These are phyloP conservation scores for Hymenoscyphus repandus DNA, from an alignment of 2,329 filamentous ascomycete species.

Conservation along the genomic window DNA sequence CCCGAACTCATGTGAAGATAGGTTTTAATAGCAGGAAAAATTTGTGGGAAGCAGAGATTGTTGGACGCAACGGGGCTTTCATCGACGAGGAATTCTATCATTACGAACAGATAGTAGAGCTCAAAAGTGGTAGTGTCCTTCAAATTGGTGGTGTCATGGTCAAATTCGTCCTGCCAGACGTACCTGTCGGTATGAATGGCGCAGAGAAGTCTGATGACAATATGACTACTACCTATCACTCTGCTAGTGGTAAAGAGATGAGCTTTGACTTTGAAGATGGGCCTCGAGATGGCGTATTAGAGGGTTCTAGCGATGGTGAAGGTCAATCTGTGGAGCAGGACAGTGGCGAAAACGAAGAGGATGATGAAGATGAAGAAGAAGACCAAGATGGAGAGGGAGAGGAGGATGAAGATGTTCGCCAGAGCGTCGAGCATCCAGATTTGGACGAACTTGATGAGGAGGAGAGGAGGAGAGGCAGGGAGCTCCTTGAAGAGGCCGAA, in stretches of 20 bases:
- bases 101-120: conserved; percentile 47
- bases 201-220: conserved; percentile 51
- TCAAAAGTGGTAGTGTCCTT: conserved; percentile 61
- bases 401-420: conserved; percentile 19
- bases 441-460: neutral
- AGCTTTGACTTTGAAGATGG: conserved; percentile 67
- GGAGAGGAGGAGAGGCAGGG: neutral
- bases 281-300: conserved; percentile 48
- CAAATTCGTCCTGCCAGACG: conserved; percentile 62
- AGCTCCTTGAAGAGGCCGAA: neutral
- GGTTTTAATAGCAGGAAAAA: conserved; percentile 59
- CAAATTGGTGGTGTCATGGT: conserved; percentile 69
- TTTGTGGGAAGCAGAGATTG: conserved; percentile 57
- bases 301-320: conserved; percentile 34
- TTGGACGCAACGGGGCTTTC: conserved; percentile 63
- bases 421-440: neutral
- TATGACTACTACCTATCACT: conserved; percentile 43
- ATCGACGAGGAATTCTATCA: conserved; percentile 53
- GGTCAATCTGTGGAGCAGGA: conserved; percentile 25
- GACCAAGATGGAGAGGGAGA: conserved; percentile 30
- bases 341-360: conserved; percentile 21
- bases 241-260: conserved; percentile 62
- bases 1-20: conserved; percentile 68
- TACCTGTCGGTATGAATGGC: conserved; percentile 51
- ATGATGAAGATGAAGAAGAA: conserved; percentile 23